Evolutionary conservation across 75 land plant genomes (phyloP).

Genomic region (Gnetum montanum): DNA sequence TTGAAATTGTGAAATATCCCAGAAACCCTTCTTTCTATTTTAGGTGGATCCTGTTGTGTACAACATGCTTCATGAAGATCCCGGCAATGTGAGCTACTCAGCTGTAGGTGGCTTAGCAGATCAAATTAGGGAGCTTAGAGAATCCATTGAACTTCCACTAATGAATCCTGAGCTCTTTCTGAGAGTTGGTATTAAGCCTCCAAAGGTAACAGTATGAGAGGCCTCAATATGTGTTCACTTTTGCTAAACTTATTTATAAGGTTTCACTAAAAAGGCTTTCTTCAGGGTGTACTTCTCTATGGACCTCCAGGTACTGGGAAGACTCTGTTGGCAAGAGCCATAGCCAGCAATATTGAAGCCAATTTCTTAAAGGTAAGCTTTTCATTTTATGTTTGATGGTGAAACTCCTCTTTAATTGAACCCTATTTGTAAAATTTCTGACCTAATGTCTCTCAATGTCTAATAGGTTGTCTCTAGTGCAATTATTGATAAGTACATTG

Average conservation of each 20-base stretch:
- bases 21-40: conserved; percentile 1
- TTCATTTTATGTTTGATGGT: too few species aligned
- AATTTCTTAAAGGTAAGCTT: conserved; percentile 91
- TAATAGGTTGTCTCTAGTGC: conserved; percentile 91
- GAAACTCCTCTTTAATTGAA: background rate
- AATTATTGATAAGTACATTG: conserved; percentile 85
- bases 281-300: conserved; percentile 88
- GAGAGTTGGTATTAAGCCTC: conserved; percentile 79
- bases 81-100: conserved; percentile 94
- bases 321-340: conserved; percentile 90
- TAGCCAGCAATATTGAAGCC: conserved; percentile 96
- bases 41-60: conserved; percentile 96
- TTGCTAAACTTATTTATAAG: background rate
- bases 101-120: conserved; percentile 92
- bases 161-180: conserved; percentile 90
- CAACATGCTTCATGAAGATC: conserved; percentile 96
- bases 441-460: background rate
- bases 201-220: conserved; percentile 31
- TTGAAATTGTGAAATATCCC: background rate
- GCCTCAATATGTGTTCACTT: background rate
- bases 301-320: conserved; percentile 98
- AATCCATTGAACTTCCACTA: conserved; percentile 90
- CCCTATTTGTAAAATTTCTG: background rate
- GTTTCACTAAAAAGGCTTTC: background rate
- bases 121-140: conserved; percentile 91